Percentiles rank a stretch among this genome's conserved stretches.
Evolutionary conservation across 2,329 filamentous ascomycete species (phyloP).

Genomic region (Aspergillus ochraceoroseus): DNA sequence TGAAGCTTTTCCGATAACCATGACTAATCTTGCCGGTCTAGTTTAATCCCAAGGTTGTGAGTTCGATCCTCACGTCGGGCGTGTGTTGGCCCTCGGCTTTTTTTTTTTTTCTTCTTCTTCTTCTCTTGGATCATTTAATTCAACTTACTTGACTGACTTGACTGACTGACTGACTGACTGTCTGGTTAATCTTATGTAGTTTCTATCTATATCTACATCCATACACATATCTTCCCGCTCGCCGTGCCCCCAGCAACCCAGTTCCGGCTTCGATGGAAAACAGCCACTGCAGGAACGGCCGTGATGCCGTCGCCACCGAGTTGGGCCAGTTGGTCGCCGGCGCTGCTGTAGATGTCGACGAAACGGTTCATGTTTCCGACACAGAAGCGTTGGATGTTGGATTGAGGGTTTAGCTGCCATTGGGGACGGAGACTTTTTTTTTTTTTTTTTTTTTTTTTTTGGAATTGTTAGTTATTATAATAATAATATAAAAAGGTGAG

Average conservation of each 20-base stretch:
- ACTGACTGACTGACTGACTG: no score
- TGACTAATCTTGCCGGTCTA: no score
- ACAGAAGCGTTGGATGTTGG: conserved; percentile 78
- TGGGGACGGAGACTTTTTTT: conserved; percentile 65
- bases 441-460: neutral
- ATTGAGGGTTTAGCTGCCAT: conserved; percentile 76
- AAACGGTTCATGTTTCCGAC: conserved; percentile 98
- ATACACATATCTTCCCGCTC: conserved; percentile 87
- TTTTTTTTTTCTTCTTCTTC: no score
- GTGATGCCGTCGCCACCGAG: conserved; percentile 86
- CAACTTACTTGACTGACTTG: no score
- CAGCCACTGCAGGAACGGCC: conserved; percentile 86
- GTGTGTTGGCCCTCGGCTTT: no score
- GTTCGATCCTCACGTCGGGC: no score
- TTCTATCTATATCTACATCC: conserved; percentile 62
- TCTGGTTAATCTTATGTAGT: no score
- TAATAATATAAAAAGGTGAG: conserved; percentile 22
- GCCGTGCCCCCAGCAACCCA: conserved; percentile 92
- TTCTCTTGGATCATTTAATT: no score
- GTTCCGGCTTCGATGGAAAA: conserved; percentile 79
- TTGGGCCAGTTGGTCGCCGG: conserved; percentile 83
- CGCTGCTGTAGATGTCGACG: conserved; percentile 78
- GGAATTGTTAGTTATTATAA: neutral
- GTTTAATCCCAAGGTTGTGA: no score
- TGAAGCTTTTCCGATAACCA: no score